Evolutionary conservation across 2,329 filamentous ascomycete species (phyloP).

Genomic region (Colletotrichum magnum): DNA sequence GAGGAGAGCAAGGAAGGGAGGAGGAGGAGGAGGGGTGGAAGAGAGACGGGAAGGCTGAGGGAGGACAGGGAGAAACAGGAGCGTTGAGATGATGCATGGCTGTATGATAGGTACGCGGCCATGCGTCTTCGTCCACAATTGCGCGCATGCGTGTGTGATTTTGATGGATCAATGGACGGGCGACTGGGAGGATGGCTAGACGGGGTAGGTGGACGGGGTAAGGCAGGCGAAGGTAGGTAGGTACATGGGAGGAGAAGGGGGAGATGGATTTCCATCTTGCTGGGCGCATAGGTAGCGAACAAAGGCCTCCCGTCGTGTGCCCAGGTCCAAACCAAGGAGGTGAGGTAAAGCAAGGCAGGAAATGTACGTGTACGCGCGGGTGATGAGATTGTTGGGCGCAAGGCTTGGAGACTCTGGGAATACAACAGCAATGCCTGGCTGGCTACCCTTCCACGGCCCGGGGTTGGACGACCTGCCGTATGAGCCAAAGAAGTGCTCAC

Average conservation of each 20-base stretch:
- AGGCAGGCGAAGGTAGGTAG: neutral
- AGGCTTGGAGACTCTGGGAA: constrained; percentile 4
- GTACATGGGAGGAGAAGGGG: too few species aligned
- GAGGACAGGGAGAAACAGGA: neutral
- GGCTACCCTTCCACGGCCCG: neutral
- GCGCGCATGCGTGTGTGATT: constrained; percentile 13
- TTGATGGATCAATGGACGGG: constrained; percentile 18
- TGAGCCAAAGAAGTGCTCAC: neutral
- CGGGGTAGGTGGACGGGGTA: neutral
- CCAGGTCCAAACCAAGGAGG: constrained; percentile 17
- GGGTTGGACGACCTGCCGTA: neutral
- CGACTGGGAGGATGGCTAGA: neutral
- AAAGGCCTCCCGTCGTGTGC: constrained; percentile 1
- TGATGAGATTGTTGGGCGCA: constrained; percentile 1
- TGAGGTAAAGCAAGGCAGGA: neutral
- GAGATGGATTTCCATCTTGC: neutral
- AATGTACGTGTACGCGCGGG: neutral
- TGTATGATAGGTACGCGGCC: neutral
- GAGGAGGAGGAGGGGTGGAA: constrained; percentile 41
- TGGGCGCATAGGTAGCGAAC: constrained; percentile 24
- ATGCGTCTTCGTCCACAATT: constrained; percentile 12
- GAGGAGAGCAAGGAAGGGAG: constrained; percentile 34
- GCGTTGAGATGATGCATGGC: constrained; percentile 1
- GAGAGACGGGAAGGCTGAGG: constrained; percentile 40
- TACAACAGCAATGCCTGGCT: neutral